Base-by-base conservation (phyloP, 495 filamentous ascomycete genomes). In the Daldinia vernicosa region DNA sequence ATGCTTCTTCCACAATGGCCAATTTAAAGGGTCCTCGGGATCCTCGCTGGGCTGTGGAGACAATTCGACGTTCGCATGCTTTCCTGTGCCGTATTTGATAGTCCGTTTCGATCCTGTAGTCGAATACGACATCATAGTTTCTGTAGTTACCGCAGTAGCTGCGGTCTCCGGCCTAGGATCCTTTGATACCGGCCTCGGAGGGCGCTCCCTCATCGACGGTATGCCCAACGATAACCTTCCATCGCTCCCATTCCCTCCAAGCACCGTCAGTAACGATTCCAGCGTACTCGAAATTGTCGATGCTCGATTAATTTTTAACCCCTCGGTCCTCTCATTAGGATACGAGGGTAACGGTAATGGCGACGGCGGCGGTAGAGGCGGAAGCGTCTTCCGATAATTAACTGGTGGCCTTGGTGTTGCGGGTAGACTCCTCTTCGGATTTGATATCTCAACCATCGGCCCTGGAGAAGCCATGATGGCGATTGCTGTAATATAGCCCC, bases 21-120 rank as follows among this genome's bases (percentile, higher is more conserved):
- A 87, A 74, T 85, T 87, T 77, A 86, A 61, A 51, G 84, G 84
- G 61, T 86, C 84, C 51, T 82, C 79, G 8, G 74, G 79, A 52
- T 84, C 78, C 40, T 83, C 79, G 53, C 83, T 85, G 2, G 84
- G 83, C 45, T 82, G 83, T 12, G 84, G 84, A 4, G 82, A 82
- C 50, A 86, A 71, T 67, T 85, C 83, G 15, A 84, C 72, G 26
- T 71, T 70, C 11, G 77, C 74, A 50, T 79, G 67, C 54, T 80
- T 85, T 6, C 84, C 83, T 63, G 70, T 77, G 7, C 77, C 83
- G 32, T 82, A 86, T 68, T 85, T 86, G 64, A 82, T 80, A 11
- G 77, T 72, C 59, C 82, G 77, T 54, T 70, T 78, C 15, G 78
- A 80, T 7, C 52, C 57, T 12, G 76, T 74, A n/a, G 76, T 81